phyloP scores from a whole-genome alignment of 148 eudicot genomes.

The Amaranthus hypochondriacus region DNA sequence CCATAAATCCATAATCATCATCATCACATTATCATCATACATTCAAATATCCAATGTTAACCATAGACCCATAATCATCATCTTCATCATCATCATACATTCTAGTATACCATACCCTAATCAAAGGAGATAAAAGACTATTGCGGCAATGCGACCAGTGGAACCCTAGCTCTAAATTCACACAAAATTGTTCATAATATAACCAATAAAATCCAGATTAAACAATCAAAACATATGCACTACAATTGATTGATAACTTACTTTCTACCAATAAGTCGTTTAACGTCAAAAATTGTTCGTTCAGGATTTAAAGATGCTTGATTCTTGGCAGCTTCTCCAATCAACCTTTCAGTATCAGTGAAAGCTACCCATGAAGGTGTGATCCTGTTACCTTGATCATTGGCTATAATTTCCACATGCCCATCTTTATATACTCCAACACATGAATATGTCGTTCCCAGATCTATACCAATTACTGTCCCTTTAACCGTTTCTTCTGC shows the following conservation, averaged over 20 bases:
- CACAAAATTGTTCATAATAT: no score
- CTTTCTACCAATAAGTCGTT: constrained; percentile 49
- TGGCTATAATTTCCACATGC: constrained; percentile 41
- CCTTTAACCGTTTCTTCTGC: constrained; percentile 31
- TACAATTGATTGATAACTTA: constrained; percentile 10
- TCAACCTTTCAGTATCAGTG: constrained; percentile 44
- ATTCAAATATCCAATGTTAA: background rate
- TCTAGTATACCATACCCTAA: no score
- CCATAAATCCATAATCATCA: background rate
- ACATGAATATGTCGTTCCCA: constrained; percentile 51
- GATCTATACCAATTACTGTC: constrained; percentile 43
- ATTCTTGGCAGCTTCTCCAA: constrained; percentile 52
- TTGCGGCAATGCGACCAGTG: no score
- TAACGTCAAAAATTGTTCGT: constrained; percentile 44
- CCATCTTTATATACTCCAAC: constrained; percentile 41
- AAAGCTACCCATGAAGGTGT: constrained; percentile 58
- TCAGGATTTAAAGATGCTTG: constrained; percentile 46
- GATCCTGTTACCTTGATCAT: constrained; percentile 48
- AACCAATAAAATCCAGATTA: background rate
- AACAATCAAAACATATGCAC: background rate
- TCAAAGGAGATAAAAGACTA: no score
- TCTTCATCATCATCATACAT: no score
- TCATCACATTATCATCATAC: background rate
- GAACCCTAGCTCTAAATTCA: no score
- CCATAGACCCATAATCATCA: background rate